These are phyloP conservation scores for Hordeum pubiflorum DNA, from an alignment of 202 grass and related monocot species.

Conservation along the genomic window DNA sequence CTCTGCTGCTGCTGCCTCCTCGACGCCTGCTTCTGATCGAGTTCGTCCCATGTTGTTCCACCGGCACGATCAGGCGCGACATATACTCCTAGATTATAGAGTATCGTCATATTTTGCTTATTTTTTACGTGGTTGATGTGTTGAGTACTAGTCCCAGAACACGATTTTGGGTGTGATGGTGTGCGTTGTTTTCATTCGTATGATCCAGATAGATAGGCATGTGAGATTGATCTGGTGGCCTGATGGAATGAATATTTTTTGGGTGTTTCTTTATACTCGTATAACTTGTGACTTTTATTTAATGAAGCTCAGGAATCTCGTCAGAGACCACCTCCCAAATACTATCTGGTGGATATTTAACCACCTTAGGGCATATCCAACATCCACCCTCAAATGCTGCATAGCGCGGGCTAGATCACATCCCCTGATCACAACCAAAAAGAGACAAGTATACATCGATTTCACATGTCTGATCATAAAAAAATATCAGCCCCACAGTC, in stretches of 20 bases:
- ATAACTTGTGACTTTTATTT: too few species aligned
- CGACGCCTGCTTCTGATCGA: constrained; percentile 43
- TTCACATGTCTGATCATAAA: too few species aligned
- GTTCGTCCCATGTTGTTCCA: background rate
- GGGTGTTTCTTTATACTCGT: too few species aligned
- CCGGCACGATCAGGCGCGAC: background rate
- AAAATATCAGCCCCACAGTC: too few species aligned
- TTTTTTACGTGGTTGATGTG: background rate
- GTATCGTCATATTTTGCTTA: background rate
- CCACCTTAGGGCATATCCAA: too few species aligned
- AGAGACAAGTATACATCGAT: too few species aligned
- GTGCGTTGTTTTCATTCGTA: background rate
- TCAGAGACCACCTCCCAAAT: too few species aligned
- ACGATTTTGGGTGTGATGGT: background rate
- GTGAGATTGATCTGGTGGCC: background rate
- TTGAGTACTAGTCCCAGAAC: background rate
- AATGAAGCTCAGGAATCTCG: too few species aligned
- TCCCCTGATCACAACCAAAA: too few species aligned
- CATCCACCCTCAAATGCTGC: too few species aligned
- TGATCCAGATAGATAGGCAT: background rate
- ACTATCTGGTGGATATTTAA: too few species aligned
- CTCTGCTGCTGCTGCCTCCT: constrained; percentile 49
- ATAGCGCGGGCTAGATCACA: too few species aligned
- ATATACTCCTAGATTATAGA: background rate
- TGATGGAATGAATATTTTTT: background rate